Evolutionary conservation across 768 basidiomycete genomes (phyloP).

Genomic region (Naganishia vaughanmartiniae): DNA sequence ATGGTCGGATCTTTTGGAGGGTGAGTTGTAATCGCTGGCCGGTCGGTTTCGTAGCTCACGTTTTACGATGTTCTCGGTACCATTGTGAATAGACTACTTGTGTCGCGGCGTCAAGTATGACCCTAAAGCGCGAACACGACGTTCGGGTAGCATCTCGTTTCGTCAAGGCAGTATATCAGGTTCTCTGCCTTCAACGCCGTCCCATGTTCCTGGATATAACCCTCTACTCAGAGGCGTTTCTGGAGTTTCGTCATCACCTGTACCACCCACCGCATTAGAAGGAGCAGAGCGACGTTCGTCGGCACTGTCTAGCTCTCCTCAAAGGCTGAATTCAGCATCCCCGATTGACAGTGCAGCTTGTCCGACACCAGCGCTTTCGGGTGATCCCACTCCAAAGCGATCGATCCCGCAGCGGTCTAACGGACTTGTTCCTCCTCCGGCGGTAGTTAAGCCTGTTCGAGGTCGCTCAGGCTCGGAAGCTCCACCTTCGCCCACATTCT

Average conservation of each 20-base stretch:
- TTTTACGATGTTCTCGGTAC: background rate
- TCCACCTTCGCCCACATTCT: constrained; percentile 12
- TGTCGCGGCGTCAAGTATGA: constrained; percentile 25
- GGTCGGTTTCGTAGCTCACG: background rate
- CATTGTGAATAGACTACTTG: constrained; percentile 27
- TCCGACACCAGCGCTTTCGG: background rate
- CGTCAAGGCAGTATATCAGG: constrained; percentile 23
- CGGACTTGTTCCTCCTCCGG: constrained; percentile 26
- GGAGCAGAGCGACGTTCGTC: background rate
- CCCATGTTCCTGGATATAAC: background rate
- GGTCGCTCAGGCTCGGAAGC: background rate
- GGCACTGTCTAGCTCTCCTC: background rate
- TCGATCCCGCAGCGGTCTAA: constrained; percentile 2
- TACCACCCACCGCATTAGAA: background rate
- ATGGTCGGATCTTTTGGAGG: constrained; percentile 35
- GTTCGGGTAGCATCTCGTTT: constrained; percentile 6
- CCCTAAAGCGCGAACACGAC: background rate
- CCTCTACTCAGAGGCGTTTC: background rate
- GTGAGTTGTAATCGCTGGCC: constrained; percentile 2
- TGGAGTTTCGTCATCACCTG: background rate
- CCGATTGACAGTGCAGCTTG: too few species aligned
- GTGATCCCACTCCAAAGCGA: background rate
- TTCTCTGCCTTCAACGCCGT: constrained; percentile 16
- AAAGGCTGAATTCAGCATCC: background rate
- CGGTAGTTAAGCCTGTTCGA: background rate